Evolutionary conservation across 495 filamentous ascomycete species (phyloP), one percentile per base, ranked within the genome.

Genomic region (Lichina pygmaea): DNA sequence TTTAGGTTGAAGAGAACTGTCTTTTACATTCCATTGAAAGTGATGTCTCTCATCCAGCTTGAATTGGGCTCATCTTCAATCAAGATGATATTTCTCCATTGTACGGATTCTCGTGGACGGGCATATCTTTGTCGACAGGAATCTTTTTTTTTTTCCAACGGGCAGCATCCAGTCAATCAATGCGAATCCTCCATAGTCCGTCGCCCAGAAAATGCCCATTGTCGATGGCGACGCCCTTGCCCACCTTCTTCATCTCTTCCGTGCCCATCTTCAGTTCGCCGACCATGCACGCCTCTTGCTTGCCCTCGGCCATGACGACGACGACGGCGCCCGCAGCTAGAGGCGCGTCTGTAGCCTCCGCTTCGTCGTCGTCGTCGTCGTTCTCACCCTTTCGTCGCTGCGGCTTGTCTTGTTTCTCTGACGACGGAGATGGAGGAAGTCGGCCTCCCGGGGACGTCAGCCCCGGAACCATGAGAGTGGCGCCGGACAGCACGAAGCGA

Each of bases 391-490:
- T 40, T n/a, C 38, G 15, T 16, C n/a, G 38, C 4, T 24, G 38
- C 38, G 34, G 32, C 52, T 54, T 8, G 17, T 31, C 10, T 52
- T 59, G 62, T 43, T 61, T 42, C 46, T 71, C 65, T 32, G 62
- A 55, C 44, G 62, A 66, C 31, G 36, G 36, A 12, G 42, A 16
- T 12, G 42, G 16, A 16, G 84, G 89, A 51, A 97, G 58, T 33
- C 73, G 53, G 0, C 89, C 89, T 1, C 91, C 89, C 0, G 75
- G 56, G 8, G 71, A 78, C 7, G 89, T 97, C 48, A 95, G 56
- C 0, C 89, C 89, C 0, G 89, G 89, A 10, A 80, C 85, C 89
- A 97, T 97, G 40, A 97, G 73, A 45, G 86, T 78, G 0, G 89
- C 89, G 17, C 89, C 89, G 3, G 73, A 76, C 0, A 97, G 70